A percentile compares a stretch with the other conserved stretches of the same genome.
Conservation (phyloP, 352 stramenopile genomes). For the Phytophthora pseudosyringae region DNA sequence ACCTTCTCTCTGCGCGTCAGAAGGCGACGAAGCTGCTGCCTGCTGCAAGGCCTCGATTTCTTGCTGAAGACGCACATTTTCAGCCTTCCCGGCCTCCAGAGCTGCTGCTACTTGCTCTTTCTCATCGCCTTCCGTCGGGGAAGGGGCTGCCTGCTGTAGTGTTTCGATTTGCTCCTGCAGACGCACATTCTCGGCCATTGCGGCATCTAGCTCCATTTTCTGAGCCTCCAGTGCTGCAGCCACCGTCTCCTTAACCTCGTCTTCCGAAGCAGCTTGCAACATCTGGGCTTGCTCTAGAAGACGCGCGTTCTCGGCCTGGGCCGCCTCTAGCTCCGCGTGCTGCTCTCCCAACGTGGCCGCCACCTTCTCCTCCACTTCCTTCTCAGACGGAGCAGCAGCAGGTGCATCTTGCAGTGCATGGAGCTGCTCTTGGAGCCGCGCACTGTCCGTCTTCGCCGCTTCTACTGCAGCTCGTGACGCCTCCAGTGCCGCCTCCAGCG, state of each 20-base stretch:
- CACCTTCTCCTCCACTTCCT: conserved; percentile 20
- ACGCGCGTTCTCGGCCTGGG: conserved; percentile 24
- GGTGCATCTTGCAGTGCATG: conserved; percentile 10
- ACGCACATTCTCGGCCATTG: conserved; percentile 13
- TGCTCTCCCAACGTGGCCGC: conserved; percentile 13
- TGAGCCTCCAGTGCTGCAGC: conserved; percentile 5
- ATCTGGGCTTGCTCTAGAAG: conserved; percentile 21
- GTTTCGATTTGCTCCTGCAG: conserved; percentile 30
- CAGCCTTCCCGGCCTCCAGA: conserved; percentile 10
- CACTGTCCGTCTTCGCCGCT: conserved; percentile 11
- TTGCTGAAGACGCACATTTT: conserved; percentile 28
- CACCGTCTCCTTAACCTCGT: conserved; percentile 10
- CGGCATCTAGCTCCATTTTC: conserved; percentile 16
- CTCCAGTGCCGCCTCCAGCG: conserved; percentile 11
- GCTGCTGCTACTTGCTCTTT: conserved; percentile 12
- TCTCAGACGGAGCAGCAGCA: conserved; percentile 8
- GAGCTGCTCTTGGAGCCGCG: conserved; percentile 20
- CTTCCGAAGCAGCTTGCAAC: conserved; percentile 8
- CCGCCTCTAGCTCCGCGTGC: conserved; percentile 16
- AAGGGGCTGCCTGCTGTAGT: conserved; percentile 4
- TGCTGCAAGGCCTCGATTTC: conserved; percentile 21
- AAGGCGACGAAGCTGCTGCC: conserved; percentile 6
- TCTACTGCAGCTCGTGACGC: conserved; percentile 13
- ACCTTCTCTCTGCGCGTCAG: conserved; percentile 19
- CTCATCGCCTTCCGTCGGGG: conserved; percentile 3